Evolutionary conservation across 2,329 filamentous ascomycete genomes (phyloP).

Genomic region (Claviceps humidiphila): DNA sequence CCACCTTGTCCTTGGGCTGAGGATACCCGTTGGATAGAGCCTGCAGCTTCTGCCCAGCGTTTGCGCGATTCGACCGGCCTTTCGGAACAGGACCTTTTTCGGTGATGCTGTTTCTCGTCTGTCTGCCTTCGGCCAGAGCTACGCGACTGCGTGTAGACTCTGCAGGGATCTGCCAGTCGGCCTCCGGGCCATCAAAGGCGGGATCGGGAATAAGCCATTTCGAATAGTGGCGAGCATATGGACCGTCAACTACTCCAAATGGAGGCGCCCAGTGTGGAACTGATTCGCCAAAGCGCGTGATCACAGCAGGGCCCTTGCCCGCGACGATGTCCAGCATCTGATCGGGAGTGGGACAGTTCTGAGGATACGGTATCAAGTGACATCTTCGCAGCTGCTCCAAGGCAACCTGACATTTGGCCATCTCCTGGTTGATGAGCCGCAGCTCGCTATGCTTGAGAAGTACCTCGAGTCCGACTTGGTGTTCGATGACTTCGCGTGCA

Average conservation of each 20-base stretch:
- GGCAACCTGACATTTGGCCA: constrained; percentile 88
- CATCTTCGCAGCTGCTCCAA: constrained; percentile 89
- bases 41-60: constrained; percentile 50
- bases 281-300: constrained; percentile 45
- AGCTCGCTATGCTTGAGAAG: constrained; percentile 89
- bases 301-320: constrained; percentile 61
- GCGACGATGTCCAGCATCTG: constrained; percentile 58
- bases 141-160: constrained; percentile 31
- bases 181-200: constrained; percentile 60
- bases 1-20: constrained; percentile 65
- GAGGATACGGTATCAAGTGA: constrained; percentile 81
- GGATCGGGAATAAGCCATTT: constrained; percentile 89
- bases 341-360: constrained; percentile 50
- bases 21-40: constrained; percentile 58
- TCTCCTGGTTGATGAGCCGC: constrained; percentile 85
- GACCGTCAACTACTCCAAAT: constrained; percentile 82
- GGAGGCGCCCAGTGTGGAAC: constrained; percentile 69
- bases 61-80: constrained; percentile 34
- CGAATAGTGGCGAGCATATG: constrained; percentile 87
- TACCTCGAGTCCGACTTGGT: constrained; percentile 84
- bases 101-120: constrained; percentile 60
- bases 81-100: constrained; percentile 31
- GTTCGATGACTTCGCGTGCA: constrained; percentile 61
- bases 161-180: constrained; percentile 29
- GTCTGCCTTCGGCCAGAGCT: constrained; percentile 51